phyloP scores from a whole-genome alignment of 164 flowering plant species.

The Hamamelis virginiana region DNA sequence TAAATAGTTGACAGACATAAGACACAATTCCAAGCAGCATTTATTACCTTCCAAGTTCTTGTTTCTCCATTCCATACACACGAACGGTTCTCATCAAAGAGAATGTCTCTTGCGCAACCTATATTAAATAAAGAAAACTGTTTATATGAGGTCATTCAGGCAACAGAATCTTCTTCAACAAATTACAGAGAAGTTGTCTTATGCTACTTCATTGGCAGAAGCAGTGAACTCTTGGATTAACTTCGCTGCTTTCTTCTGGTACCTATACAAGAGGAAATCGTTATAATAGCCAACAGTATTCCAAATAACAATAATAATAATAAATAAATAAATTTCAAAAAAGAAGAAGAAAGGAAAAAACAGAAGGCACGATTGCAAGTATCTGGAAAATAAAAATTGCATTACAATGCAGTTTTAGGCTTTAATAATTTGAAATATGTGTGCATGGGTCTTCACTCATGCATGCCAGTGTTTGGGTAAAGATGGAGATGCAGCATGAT shows the following conservation, averaged over 20 bases:
- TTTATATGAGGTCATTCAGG: slow-evolving; percentile 3
- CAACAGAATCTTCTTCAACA: not conserved
- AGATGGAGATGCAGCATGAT: too few species aligned
- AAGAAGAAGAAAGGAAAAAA: too few species aligned
- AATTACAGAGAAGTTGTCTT: slow-evolving; percentile 1
- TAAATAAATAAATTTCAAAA: too few species aligned
- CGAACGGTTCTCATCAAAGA: slow-evolving; percentile 93
- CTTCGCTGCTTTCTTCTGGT: slow-evolving; percentile 89
- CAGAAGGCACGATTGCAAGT: too few species aligned
- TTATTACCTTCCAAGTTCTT: slow-evolving; percentile 66
- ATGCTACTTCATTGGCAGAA: slow-evolving; percentile 77
- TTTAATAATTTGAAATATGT: too few species aligned
- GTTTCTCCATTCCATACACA: slow-evolving; percentile 88
- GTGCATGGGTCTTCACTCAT: too few species aligned
- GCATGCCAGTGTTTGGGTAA: too few species aligned
- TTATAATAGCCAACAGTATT: not conserved
- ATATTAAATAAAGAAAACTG: slow-evolving; percentile 6
- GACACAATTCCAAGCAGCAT: slow-evolving; percentile 10
- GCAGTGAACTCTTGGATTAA: slow-evolving; percentile 78
- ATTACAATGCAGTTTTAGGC: not conserved
- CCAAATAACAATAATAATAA: too few species aligned
- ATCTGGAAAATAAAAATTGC: too few species aligned
- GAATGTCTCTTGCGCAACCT: slow-evolving; percentile 95
- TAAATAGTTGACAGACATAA: not conserved
- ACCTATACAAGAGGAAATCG: slow-evolving; percentile 43